These are phyloP conservation scores for Penicillium sclerotigenum DNA, from an alignment of 2,329 filamentous ascomycete species.

Conservation along the genomic window DNA sequence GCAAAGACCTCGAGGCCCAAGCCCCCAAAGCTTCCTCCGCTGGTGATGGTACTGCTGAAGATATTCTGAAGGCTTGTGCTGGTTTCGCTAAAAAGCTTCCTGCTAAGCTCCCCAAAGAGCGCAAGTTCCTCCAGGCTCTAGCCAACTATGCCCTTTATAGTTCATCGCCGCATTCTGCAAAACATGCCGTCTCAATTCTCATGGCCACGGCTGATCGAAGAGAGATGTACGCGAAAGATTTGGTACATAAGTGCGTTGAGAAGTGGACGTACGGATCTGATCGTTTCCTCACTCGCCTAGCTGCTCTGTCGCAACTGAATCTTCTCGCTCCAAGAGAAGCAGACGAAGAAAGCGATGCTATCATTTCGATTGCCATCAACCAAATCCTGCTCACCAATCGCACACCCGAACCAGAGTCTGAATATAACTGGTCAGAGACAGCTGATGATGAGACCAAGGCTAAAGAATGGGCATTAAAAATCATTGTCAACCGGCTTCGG, in stretches of 20 bases:
- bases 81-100: conserved; percentile 86
- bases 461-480: conserved; percentile 79
- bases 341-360: conserved; percentile 69
- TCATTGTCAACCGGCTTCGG: conserved; percentile 80
- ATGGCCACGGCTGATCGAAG: conserved; percentile 73
- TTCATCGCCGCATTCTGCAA: conserved; percentile 75
- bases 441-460: conserved; percentile 78
- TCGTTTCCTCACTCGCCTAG: conserved; percentile 64
- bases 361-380: conserved; percentile 73
- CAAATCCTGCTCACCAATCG: conserved; percentile 70
- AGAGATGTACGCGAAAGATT: conserved; percentile 79
- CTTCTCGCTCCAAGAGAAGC: conserved; percentile 70
- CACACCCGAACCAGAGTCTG: conserved; percentile 51
- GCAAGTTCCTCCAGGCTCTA: conserved; percentile 76
- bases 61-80: conserved; percentile 90
- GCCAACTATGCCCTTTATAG: conserved; percentile 81
- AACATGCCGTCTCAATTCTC: conserved; percentile 89
- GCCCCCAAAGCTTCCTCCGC: conserved; percentile 66
- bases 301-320: conserved; percentile 63
- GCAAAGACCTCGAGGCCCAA: conserved; percentile 77
- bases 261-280: conserved; percentile 69
- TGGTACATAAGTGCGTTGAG: conserved; percentile 72
- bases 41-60: conserved; percentile 73
- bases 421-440: conserved; percentile 65
- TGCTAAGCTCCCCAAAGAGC: conserved; percentile 74